phyloP scores from a whole-genome alignment of 2,329 filamentous ascomycete species.

The Fonsecaea pugnacius region DNA sequence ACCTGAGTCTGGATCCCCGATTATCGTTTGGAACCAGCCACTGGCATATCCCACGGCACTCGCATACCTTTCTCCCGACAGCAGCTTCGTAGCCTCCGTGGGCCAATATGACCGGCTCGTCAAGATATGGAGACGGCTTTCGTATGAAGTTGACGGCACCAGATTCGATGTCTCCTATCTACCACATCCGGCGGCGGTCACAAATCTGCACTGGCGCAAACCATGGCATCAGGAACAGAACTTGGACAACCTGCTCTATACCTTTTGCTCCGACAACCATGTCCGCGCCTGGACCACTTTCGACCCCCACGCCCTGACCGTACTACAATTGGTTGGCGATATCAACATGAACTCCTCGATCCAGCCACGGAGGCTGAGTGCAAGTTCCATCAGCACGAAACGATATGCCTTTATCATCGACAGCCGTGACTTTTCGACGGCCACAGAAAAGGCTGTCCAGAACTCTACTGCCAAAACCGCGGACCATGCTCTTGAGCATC shows the following conservation, averaged over 20 bases:
- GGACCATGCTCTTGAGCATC: constrained; percentile 76
- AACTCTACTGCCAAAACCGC: constrained; percentile 63
- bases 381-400: constrained; percentile 47
- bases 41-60: constrained; percentile 75
- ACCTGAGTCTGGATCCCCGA: constrained; percentile 45
- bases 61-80: constrained; percentile 82
- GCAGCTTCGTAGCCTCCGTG: constrained; percentile 80
- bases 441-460: constrained; percentile 76
- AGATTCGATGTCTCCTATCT: constrained; percentile 91
- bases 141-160: constrained; percentile 80
- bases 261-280: constrained; percentile 78
- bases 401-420: constrained; percentile 82
- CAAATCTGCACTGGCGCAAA: constrained; percentile 81
- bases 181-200: constrained; percentile 79
- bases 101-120: constrained; percentile 79
- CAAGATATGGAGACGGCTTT: constrained; percentile 89
- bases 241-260: constrained; percentile 86
- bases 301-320: constrained; percentile 71
- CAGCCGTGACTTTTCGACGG: constrained; percentile 75
- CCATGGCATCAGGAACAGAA: constrained; percentile 77
- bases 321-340: constrained; percentile 77
- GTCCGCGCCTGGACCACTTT: constrained; percentile 82
- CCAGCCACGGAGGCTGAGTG: constrained; percentile 56
- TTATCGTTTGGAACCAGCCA: constrained; percentile 71
- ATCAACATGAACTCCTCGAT: constrained; percentile 78